Conservation (phyloP, 306 rosid genomes). For the Rosa lucieae region DNA sequence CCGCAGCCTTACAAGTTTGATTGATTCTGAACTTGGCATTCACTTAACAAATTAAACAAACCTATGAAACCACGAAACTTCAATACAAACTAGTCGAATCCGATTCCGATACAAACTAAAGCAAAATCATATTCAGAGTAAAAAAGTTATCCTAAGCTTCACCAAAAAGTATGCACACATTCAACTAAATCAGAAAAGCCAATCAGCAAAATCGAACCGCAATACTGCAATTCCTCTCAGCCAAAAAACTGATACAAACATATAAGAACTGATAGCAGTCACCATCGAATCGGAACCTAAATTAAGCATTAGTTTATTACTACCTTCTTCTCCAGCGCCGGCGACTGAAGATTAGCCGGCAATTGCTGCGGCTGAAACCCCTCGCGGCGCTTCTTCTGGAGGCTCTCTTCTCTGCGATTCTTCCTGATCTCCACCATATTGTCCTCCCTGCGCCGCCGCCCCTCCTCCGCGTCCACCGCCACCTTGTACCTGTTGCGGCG, state of each 20-base stretch:
- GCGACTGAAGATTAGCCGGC: slow-evolving; percentile 33
- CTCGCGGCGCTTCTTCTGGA: slow-evolving; percentile 93
- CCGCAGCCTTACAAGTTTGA: background rate
- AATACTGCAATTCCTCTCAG: background rate
- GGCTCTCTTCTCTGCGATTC: slow-evolving; percentile 90
- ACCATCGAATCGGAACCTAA: background rate
- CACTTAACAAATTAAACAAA: background rate
- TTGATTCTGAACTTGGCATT: background rate
- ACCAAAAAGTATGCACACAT: background rate
- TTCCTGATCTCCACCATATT: slow-evolving; percentile 98
- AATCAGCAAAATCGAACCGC: background rate
- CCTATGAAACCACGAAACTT: no score
- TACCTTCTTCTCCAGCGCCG: slow-evolving; percentile 49
- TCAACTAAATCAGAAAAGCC: background rate
- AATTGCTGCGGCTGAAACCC: slow-evolving; percentile 71
- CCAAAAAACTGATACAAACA: no score
- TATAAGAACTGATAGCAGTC: background rate
- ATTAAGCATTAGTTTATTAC: background rate
- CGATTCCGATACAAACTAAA: background rate
- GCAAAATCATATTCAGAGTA: background rate
- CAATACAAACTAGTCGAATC: background rate
- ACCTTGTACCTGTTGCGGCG: slow-evolving; percentile 98
- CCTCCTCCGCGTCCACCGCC: slow-evolving; percentile 98
- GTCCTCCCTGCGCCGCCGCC: slow-evolving; percentile 93
- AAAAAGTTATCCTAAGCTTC: background rate